These are phyloP conservation scores for Canariomyces notabilis DNA, from an alignment of 2,329 filamentous ascomycete genomes.

Conservation along the genomic window DNA sequence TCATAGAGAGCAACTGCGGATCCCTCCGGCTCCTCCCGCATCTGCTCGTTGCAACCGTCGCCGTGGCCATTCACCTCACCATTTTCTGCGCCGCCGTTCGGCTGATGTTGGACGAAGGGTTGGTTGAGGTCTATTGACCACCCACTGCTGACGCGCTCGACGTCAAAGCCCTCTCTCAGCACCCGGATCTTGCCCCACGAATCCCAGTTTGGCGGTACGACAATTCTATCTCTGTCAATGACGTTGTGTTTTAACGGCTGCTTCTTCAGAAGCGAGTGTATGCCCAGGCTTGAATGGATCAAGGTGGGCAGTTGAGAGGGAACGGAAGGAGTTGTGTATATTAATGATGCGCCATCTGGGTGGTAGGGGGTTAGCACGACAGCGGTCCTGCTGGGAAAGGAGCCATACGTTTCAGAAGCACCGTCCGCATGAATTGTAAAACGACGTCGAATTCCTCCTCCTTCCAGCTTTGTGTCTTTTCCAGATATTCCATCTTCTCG, in stretches of 20 bases:
- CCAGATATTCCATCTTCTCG: slow-evolving; percentile 84
- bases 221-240: slow-evolving; percentile 88
- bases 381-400: slow-evolving; percentile 16
- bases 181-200: slow-evolving; percentile 97
- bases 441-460: slow-evolving; percentile 97
- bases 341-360: slow-evolving; percentile 73
- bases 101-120: slow-evolving; percentile 34
- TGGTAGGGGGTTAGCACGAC: slow-evolving; percentile 7
- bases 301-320: slow-evolving; percentile 73
- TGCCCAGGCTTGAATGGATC: slow-evolving; percentile 79
- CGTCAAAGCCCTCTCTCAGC: slow-evolving; percentile 84
- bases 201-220: slow-evolving; percentile 96
- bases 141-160: slow-evolving; percentile 75
- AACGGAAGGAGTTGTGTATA: slow-evolving; percentile 75
- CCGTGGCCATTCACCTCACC: slow-evolving; percentile 24
- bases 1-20: slow-evolving; percentile 71
- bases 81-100: slow-evolving; percentile 23
- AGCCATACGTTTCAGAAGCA: slow-evolving; percentile 73
- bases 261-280: slow-evolving; percentile 75
- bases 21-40: slow-evolving; percentile 37
- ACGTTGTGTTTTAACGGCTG: slow-evolving; percentile 82
- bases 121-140: slow-evolving; percentile 82
- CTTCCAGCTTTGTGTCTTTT: slow-evolving; percentile 87
- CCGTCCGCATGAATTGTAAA: slow-evolving; percentile 84
- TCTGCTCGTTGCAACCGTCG: slow-evolving; percentile 19